phyloP scores from a whole-genome alignment of 75 land plant genomes.

The Cunninghamia lanceolata region DNA sequence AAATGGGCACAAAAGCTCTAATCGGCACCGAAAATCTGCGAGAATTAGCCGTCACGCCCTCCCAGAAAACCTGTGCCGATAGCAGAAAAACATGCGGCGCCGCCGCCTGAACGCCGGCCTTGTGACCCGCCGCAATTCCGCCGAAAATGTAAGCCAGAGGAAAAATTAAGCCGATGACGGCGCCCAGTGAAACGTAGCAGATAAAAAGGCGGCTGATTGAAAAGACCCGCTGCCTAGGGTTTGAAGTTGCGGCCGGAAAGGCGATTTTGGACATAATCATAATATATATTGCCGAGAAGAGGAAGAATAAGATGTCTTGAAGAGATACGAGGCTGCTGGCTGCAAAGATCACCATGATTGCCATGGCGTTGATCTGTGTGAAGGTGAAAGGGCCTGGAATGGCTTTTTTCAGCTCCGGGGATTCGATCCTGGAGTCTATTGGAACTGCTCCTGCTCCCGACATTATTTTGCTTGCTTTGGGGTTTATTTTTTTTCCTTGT shows the following conservation, averaged over 20 bases:
- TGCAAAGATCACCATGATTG: constrained; percentile 36
- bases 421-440: background rate
- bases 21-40: constrained; percentile 49
- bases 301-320: constrained; percentile 46
- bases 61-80: constrained; percentile 62
- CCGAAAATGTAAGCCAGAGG: constrained; percentile 62
- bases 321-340: constrained; percentile 53
- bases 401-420: background rate
- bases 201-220: constrained; percentile 14
- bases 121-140: constrained; percentile 49
- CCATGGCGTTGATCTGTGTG: constrained; percentile 51
- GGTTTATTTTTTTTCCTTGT: no score
- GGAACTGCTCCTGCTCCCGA: constrained; percentile 7
- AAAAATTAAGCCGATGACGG: constrained; percentile 58
- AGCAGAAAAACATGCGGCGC: constrained; percentile 78
- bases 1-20: constrained; percentile 74
- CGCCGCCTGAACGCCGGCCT: constrained; percentile 51
- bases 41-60: constrained; percentile 38
- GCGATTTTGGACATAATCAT: constrained; percentile 43
- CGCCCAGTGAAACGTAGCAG: constrained; percentile 41
- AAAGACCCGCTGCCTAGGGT: constrained; percentile 19
- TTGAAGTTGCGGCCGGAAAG: constrained; percentile 32
- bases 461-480: background rate
- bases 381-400: constrained; percentile 14
- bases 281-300: constrained; percentile 60